Conservation (phyloP, 495 filamentous ascomycete genomes). For the Apiosordaria backusii region DNA sequence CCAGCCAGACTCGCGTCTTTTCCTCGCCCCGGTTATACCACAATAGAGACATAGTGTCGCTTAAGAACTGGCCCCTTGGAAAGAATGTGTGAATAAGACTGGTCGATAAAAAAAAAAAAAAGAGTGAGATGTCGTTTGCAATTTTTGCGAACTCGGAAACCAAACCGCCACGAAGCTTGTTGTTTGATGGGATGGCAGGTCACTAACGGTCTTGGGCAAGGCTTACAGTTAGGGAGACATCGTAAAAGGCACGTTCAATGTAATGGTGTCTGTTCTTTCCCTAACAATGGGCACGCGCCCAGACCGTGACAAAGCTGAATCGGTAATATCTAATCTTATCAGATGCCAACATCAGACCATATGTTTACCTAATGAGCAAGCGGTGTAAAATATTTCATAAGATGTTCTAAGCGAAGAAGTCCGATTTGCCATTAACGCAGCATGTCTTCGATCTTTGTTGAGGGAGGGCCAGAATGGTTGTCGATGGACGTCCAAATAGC, state of each 20-base stretch:
- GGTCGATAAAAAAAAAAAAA: neutral
- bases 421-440: too few species aligned
- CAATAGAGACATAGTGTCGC: constrained; percentile 12
- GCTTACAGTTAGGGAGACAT: neutral
- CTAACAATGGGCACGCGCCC: neutral
- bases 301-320: neutral
- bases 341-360: neutral
- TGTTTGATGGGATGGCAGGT: neutral
- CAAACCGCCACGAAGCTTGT: constrained; percentile 1
- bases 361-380: neutral
- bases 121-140: neutral
- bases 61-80: neutral
- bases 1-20: constrained; percentile 34
- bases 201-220: neutral
- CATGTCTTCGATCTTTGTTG: neutral
- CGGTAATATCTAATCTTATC: neutral
- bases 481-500: neutral
- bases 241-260: neutral
- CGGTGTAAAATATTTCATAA: neutral
- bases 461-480: neutral
- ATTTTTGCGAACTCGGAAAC: neutral
- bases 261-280: neutral
- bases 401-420: too few species aligned
- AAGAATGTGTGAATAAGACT: neutral
- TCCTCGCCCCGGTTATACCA: constrained; percentile 19